Base-by-base conservation (phyloP, 345 rosid genomes). In the Hibiscus mutabilis region DNA sequence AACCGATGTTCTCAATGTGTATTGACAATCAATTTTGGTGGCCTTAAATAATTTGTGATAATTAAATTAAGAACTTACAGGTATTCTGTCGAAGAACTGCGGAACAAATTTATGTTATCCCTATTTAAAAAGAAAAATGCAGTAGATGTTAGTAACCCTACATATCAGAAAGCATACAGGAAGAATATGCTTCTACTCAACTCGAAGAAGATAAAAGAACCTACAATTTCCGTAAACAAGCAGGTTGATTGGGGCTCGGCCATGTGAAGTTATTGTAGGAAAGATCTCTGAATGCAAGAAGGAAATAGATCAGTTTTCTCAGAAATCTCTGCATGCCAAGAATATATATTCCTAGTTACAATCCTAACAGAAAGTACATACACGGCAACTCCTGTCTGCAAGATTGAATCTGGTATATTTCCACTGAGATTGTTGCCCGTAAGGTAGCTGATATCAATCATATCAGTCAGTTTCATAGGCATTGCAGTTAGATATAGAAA, bases 21-120 rank as follows among this genome's bases (percentile, higher is more conserved):
- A 24, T 46, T 66, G 22, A 6, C 35, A 46, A 14, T 15, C 35
- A 27, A 47, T 66, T 47, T 49, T 29, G 24, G 5, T 42, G 19
- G 69, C 31, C 29, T 21, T 40, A 13, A 33, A 29, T 60, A 49
- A 68, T 68, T 1, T n/a, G 51, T 6, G 14, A 63, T 51, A 51
- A 29, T 10, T 29, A 31, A 5, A 33, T 62, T 27, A 62, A 63
- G 66, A 65, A 27, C 91, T 81, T 87, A 91, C 97, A 79, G 74
- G 66, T 60, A 60, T 60, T 60, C 64, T 11, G 49, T 76, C 0
- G 85, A 74, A 72, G 91, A 84, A 80, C 88, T 86, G 74, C 80
- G 79, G 70, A 84, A 91, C 72, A 89, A 75, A 80, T 91, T 91
- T 73, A 90, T 72, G 74, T 85, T 81, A 69, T 80, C 80, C 87